A percentile compares a stretch with the other conserved stretches of the same genome.
Evolutionary conservation across 768 basidiomycete species (phyloP).

Genomic region (Strobilomyces confusus): DNA sequence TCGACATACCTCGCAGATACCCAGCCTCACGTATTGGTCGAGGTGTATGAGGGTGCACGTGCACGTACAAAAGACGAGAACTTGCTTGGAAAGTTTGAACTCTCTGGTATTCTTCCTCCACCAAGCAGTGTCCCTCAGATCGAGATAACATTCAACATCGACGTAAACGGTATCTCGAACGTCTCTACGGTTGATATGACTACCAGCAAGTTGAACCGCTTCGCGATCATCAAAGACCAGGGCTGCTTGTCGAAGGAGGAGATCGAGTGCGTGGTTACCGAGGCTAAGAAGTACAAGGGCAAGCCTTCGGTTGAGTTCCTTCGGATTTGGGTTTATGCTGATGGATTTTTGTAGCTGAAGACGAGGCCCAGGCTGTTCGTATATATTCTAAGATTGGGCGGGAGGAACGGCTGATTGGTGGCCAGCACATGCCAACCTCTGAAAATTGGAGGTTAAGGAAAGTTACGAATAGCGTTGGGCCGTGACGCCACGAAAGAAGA

Average conservation of each 20-base stretch:
- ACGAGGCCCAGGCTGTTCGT: slow-evolving; percentile 79
- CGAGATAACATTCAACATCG: slow-evolving; percentile 97
- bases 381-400: slow-evolving; percentile 88
- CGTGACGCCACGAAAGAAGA: no score
- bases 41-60: slow-evolving; percentile 98
- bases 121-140: slow-evolving; percentile 98
- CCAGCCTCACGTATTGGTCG: slow-evolving; percentile 97
- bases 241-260: slow-evolving; percentile 96
- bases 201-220: slow-evolving; percentile 92
- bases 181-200: slow-evolving; percentile 96
- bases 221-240: slow-evolving; percentile 95
- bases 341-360: slow-evolving; percentile 54
- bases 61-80: slow-evolving; percentile 99
- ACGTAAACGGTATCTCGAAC: slow-evolving; percentile 94
- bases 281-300: slow-evolving; percentile 92
- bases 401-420: no score
- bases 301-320: slow-evolving; percentile 19
- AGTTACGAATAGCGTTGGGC: no score
- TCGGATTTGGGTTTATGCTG: slow-evolving; percentile 8
- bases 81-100: slow-evolving; percentile 96
- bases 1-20: slow-evolving; percentile 99
- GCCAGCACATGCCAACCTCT: no score
- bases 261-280: slow-evolving; percentile 94
- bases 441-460: no score
- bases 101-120: slow-evolving; percentile 93